Conservation (phyloP, 75 land plant genomes). For the Selaginella tamariscina region DNA sequence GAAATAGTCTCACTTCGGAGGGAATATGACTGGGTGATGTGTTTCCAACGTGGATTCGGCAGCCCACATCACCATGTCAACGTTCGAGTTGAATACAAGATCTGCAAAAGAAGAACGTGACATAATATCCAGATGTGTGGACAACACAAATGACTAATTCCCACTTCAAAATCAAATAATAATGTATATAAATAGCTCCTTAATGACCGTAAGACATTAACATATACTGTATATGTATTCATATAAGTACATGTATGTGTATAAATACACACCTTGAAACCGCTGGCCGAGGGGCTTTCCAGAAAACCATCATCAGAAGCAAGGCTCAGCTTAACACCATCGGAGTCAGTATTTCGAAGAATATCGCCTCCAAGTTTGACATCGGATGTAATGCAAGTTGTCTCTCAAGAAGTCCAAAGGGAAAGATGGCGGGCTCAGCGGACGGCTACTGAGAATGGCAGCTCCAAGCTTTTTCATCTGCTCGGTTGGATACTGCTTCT, state of each 20-base stretch:
- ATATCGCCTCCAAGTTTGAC: conserved; percentile 76
- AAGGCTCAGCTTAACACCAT: conserved; percentile 62
- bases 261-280: conserved; percentile 60
- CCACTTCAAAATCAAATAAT: no score
- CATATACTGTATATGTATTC: no score
- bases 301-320: conserved; percentile 86
- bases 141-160: no score
- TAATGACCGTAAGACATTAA: no score
- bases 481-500: no score
- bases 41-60: conserved; percentile 83
- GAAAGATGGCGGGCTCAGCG: conserved; percentile 68
- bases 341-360: conserved; percentile 68
- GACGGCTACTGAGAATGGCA: conserved; percentile 53
- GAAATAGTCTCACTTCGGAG: conserved; percentile 64
- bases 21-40: conserved; percentile 90
- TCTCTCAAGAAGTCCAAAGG: conserved; percentile 95
- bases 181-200: no score
- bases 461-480: conserved; percentile 75
- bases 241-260: no score
- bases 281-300: conserved; percentile 70
- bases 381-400: conserved; percentile 82
- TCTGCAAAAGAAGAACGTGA: conserved; percentile 23
- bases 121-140: neutral
- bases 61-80: conserved; percentile 92
- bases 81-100: conserved; percentile 76